A percentile compares a stretch with the other conserved stretches of the same genome.
These are phyloP conservation scores for Aquanectria penicillioides DNA, from an alignment of 2,329 filamentous ascomycete genomes.

Conservation along the genomic window DNA sequence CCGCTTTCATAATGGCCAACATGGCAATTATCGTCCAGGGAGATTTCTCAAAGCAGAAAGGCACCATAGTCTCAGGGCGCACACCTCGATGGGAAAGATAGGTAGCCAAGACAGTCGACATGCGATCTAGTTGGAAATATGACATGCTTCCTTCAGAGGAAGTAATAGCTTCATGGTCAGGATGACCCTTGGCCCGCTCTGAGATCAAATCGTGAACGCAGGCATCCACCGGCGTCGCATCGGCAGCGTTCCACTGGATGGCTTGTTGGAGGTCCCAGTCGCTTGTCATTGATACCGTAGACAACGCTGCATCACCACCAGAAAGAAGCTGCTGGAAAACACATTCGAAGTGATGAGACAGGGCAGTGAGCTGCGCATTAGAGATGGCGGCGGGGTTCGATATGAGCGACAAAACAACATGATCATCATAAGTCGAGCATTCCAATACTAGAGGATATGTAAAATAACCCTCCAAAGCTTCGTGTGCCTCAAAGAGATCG, in stretches of 20 bases:
- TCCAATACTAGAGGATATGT: conserved; percentile 5
- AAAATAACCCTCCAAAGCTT: conserved; percentile 2
- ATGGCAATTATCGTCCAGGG: conserved; percentile 38
- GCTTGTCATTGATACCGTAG: background rate
- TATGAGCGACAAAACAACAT: background rate
- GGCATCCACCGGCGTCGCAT: background rate
- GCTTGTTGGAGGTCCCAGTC: background rate
- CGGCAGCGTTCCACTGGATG: background rate
- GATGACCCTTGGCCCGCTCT: conserved; percentile 3
- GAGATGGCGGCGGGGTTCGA: background rate
- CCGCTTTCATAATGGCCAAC: conserved; percentile 47
- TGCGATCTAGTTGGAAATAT: conserved; percentile 26
- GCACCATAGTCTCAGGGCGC: conserved; percentile 2
- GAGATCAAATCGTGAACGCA: conserved; percentile 34
- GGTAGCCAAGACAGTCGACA: background rate
- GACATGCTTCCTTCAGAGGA: conserved; percentile 40
- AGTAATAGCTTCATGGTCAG: conserved; percentile 1
- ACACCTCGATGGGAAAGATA: conserved; percentile 18
- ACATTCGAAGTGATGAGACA: background rate
- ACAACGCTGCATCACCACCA: background rate
- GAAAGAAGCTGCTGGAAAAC: background rate
- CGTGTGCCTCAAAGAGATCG: background rate
- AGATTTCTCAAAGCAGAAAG: conserved; percentile 28
- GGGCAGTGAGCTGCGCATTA: background rate
- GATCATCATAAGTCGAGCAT: background rate